Base-by-base conservation (phyloP, 1,284 basidiomycete species). In the Fomes fomentarius region DNA sequence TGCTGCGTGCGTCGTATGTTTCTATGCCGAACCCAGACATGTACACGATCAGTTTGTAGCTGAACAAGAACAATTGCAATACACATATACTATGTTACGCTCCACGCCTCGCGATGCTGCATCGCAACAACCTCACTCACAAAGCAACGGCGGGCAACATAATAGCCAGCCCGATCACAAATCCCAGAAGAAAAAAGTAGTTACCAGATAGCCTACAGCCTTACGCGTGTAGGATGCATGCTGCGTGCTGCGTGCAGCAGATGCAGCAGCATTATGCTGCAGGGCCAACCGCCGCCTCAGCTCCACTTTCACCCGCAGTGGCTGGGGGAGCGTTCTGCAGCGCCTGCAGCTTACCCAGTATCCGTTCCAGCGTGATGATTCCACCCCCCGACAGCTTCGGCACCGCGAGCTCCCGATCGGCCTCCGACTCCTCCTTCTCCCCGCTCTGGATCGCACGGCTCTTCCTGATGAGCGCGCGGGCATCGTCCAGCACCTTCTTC, bases 351-450 rank as follows among this genome's bases (percentile, higher is more conserved):
- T 72, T 74, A 17, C 48, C 65, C 66, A 93, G 74, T 58, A 83
- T 91, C 75, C 90, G 81, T 71, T 87, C 84, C 42, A 96, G 75
- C 12, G 86, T 83, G 61, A 96, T 84, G 44, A 91, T 89, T 0
- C 91, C 94, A 17, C 94, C 94, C 38, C 82, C 77, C 0, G 89
- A 91, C 65, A 96, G 68, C 50, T 85, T 79, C 11, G 91, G 89
- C 30, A 94, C 84, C 0, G 90, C 91, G 42, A 83, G 73, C 37
- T 88, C 88, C 14, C 72, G 73, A 52, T 83, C 73, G 12, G 66
- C 77, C 28, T 74, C 73, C 35, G 69, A 48, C 33, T 53, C 48
- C 26, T 74, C 72, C 33, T 71, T 46, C n/a, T n/a, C n/a, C n/a
- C n/a, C n/a, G n/a, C n/a, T n/a, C n/a, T n/a, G n/a, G n/a, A 51